These are phyloP conservation scores for Protea cynaroides DNA, from an alignment of 164 flowering plant genomes.

Conservation along the genomic window DNA sequence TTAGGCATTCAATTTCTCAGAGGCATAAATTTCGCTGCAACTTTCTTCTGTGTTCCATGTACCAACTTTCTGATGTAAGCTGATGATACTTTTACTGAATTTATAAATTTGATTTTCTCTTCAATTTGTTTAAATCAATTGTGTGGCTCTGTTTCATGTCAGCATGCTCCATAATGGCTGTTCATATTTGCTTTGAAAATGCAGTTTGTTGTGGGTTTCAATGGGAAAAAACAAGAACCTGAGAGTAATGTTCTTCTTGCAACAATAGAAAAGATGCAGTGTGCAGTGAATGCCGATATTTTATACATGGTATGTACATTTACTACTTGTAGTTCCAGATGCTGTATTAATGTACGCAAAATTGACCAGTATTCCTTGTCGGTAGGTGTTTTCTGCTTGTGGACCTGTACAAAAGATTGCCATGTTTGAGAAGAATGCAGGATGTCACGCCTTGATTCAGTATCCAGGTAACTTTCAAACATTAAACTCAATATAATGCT, in stretches of 20 bases:
- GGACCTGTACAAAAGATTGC: slow-evolving; percentile 94
- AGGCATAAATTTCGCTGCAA: not conserved
- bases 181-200: slow-evolving; percentile 1
- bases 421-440: slow-evolving; percentile 98
- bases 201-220: slow-evolving; percentile 58
- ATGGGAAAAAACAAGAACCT: slow-evolving; percentile 75
- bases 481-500: too few species aligned
- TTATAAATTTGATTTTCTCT: not conserved
- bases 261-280: slow-evolving; percentile 96
- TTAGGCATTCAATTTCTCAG: too few species aligned
- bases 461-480: slow-evolving; percentile 56
- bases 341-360: not conserved
- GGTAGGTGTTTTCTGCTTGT: slow-evolving; percentile 87
- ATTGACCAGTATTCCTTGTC: not conserved
- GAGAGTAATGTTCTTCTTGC: slow-evolving; percentile 98
- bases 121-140: not conserved
- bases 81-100: not conserved
- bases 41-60: not conserved
- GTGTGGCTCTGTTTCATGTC: not conserved
- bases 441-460: slow-evolving; percentile 86
- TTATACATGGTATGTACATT: slow-evolving; percentile 59
- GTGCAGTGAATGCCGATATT: slow-evolving; percentile 87
- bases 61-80: not conserved
- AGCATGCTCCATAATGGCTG: not conserved
- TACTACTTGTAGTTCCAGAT: not conserved